phyloP scores from a whole-genome alignment of 164 flowering plant genomes.

The Dillenia suffruticosa region DNA sequence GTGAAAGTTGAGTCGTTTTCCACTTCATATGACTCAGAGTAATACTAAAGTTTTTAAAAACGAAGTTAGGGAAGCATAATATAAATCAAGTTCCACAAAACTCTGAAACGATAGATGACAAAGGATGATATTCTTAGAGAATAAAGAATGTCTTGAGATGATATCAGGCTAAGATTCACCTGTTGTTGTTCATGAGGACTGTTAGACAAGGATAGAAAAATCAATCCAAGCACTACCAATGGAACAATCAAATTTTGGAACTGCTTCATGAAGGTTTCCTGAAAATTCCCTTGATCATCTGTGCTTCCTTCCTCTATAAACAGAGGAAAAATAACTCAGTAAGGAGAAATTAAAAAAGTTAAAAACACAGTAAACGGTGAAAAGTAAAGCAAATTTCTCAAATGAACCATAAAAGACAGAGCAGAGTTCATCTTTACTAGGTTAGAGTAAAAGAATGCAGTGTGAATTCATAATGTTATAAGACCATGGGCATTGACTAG shows the following conservation, averaged over 20 bases:
- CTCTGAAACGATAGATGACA: no score
- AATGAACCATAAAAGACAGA: neutral
- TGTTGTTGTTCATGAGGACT: slow-evolving; percentile 54
- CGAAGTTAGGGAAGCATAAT: no score
- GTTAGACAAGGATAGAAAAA: slow-evolving; percentile 50
- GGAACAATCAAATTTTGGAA: slow-evolving; percentile 49
- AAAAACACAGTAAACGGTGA: neutral
- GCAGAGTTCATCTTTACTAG: no score
- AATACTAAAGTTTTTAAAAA: no score
- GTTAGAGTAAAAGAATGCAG: no score
- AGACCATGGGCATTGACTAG: no score
- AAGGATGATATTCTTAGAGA: no score
- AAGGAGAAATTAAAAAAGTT: neutral
- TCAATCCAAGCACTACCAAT: slow-evolving; percentile 44
- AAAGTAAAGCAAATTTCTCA: neutral
- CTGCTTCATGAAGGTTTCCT: slow-evolving; percentile 43
- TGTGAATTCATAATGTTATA: no score
- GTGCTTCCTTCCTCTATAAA: slow-evolving; percentile 52
- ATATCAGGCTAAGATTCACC: slow-evolving; percentile 18
- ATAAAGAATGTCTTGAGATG: no score
- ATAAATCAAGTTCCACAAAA: no score
- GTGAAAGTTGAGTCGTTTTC: no score
- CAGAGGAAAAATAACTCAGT: slow-evolving; percentile 2
- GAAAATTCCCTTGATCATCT: slow-evolving; percentile 52
- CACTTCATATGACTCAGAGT: no score